These are phyloP conservation scores for Cenchrus americanus DNA, from an alignment of 176 grass and related monocot genomes.

Conservation along the genomic window DNA sequence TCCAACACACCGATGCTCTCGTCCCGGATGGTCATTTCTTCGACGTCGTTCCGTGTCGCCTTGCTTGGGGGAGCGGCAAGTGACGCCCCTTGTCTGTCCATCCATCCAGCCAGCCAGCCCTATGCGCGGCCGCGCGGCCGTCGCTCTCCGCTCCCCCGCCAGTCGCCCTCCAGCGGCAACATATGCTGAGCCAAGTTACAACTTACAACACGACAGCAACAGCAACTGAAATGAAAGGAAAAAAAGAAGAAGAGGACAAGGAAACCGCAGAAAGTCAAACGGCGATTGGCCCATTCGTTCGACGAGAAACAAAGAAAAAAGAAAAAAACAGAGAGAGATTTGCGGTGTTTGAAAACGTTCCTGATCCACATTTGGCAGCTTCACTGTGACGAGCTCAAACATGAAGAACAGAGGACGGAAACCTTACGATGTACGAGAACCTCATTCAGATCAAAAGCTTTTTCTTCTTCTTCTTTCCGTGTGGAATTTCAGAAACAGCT, in stretches of 20 bases:
- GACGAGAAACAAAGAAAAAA: no score
- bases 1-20: not conserved
- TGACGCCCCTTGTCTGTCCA: not conserved
- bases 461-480: not conserved
- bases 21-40: not conserved
- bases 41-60: not conserved
- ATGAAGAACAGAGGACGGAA: no score
- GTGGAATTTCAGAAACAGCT: no score
- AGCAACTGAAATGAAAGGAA: no score
- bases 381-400: no score
- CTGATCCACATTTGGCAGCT: no score
- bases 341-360: no score
- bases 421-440: no score
- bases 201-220: conserved; percentile 23
- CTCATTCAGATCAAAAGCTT: not conserved
- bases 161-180: not conserved
- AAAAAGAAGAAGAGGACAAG: not conserved
- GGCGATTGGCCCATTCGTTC: not conserved
- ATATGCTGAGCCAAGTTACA: conserved; percentile 33
- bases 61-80: not conserved
- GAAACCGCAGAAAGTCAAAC: conserved; percentile 11
- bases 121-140: not conserved
- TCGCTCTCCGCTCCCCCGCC: not conserved
- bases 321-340: no score
- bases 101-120: not conserved